phyloP scores from a whole-genome alignment of 23 red algal genomes.

The Pyropia yezoensis region DNA sequence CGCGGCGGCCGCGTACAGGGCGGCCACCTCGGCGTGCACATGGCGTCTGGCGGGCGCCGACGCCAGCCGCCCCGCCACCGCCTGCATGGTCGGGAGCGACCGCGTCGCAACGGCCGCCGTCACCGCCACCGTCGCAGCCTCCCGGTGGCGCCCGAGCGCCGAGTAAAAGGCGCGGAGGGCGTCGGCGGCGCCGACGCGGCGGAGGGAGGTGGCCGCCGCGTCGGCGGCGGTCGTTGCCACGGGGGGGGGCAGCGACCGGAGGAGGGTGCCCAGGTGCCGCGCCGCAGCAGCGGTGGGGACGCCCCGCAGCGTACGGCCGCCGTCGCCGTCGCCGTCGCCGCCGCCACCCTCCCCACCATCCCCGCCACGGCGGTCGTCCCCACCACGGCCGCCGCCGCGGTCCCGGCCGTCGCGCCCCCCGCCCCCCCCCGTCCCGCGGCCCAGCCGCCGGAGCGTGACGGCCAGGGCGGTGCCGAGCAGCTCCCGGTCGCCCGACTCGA shows the following conservation, averaged over 20 bases:
- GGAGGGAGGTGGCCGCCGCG: slow-evolving; percentile 22
- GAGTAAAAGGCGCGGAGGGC: slow-evolving; percentile 17
- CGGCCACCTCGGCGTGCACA: no score
- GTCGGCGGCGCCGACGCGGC: slow-evolving; percentile 24
- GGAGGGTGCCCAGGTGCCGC: not conserved
- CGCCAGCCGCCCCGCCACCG: no score
- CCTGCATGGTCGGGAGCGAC: no score
- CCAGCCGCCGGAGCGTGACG: slow-evolving; percentile 15
- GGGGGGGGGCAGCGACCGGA: slow-evolving; percentile 20
- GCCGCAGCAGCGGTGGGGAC: slow-evolving; percentile 2
- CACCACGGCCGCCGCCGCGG: no score
- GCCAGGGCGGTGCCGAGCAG: slow-evolving; percentile 22
- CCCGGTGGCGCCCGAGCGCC: slow-evolving; percentile 37
- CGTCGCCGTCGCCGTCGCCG: no score
- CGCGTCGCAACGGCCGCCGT: not conserved
- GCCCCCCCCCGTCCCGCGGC: no score
- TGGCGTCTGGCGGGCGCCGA: no score
- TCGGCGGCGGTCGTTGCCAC: slow-evolving; percentile 29
- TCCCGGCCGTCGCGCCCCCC: no score
- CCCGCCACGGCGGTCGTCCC: no score
- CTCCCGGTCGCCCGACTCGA: slow-evolving; percentile 42
- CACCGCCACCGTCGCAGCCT: slow-evolving; percentile 40
- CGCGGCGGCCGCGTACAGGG: no score
- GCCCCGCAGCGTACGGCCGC: no score
- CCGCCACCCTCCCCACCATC: no score